phyloP scores from a whole-genome alignment of 2,329 filamentous ascomycete species.

The Sporothrix mexicana region DNA sequence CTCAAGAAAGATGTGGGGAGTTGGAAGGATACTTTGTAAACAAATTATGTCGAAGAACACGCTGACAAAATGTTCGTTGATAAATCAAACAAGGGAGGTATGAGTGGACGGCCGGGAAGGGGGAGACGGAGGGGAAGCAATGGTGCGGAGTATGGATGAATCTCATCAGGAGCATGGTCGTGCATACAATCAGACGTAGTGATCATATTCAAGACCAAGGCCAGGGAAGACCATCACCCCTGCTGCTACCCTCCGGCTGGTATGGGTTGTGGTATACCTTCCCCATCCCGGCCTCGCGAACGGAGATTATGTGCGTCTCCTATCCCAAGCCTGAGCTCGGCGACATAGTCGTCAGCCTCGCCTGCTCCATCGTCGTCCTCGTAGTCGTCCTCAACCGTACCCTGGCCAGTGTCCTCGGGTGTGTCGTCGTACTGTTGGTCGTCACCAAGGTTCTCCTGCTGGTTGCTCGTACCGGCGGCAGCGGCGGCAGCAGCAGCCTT shows the following conservation, averaged over 20 bases:
- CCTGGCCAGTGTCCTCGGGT: constrained; percentile 10
- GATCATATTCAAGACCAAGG: too few species aligned
- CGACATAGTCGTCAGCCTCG: constrained; percentile 26
- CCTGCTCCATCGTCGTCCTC: constrained; percentile 32
- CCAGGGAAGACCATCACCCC: not conserved
- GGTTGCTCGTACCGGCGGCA: constrained; percentile 9
- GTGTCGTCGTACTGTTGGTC: constrained; percentile 24
- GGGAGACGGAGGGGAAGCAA: not conserved
- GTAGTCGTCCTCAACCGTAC: constrained; percentile 14
- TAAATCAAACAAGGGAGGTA: not conserved
- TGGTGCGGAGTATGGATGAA: not conserved
- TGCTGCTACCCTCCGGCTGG: not conserved
- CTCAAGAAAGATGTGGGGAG: not conserved
- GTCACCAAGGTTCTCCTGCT: constrained; percentile 41
- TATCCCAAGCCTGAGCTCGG: constrained; percentile 26
- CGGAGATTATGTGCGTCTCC: not conserved
- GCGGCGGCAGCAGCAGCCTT: constrained; percentile 59
- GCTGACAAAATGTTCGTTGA: not conserved
- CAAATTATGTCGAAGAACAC: not conserved
- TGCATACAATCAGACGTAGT: not conserved
- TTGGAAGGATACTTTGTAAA: constrained; percentile 2
- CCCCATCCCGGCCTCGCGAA: not conserved
- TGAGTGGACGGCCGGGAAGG: not conserved
- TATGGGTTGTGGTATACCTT: not conserved
- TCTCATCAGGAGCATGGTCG: too few species aligned